Percentiles rank a stretch among this genome's conserved stretches.
Evolutionary conservation across 2,329 filamentous ascomycete species (phyloP).

Genomic region (Diaporthe helianthi): DNA sequence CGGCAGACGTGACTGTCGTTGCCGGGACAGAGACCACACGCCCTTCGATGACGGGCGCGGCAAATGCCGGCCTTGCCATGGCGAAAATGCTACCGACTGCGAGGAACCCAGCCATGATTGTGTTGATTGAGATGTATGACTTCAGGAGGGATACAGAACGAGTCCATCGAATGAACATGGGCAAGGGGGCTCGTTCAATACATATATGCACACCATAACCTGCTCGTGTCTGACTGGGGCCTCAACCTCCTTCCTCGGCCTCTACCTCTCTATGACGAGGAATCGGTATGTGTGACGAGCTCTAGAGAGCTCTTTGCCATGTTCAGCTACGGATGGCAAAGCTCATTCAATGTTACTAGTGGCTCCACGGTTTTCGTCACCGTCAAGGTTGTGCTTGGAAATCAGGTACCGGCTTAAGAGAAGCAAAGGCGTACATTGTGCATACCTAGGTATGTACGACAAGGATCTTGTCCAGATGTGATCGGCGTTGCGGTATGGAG

Average conservation of each 20-base stretch:
- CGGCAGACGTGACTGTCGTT: slow-evolving; percentile 45
- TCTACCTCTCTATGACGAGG: slow-evolving; percentile 9
- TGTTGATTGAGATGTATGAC: background rate
- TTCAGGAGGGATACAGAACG: background rate
- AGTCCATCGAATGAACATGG: rapidly evolving
- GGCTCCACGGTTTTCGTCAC: background rate
- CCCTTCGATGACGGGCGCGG: slow-evolving; percentile 40
- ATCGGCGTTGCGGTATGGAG: background rate
- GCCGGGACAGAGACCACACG: slow-evolving; percentile 43
- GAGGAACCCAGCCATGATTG: slow-evolving; percentile 26
- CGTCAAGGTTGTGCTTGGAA: slow-evolving; percentile 1
- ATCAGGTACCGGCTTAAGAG: background rate
- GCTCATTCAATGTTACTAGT: too few relatives aligned
- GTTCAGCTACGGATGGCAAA: background rate
- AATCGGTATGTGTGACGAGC: background rate
- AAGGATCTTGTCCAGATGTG: slow-evolving; percentile 6
- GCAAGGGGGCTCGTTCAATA: background rate
- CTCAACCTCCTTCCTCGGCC: background rate
- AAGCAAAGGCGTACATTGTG: background rate
- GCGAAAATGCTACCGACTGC: slow-evolving; percentile 36
- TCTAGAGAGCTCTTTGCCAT: background rate
- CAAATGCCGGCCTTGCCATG: slow-evolving; percentile 36
- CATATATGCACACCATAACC: background rate
- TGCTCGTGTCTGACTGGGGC: background rate
- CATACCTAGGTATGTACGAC: background rate